Base-by-base conservation (phyloP, 768 basidiomycete genomes). In the Suillus ampliporus region DNA sequence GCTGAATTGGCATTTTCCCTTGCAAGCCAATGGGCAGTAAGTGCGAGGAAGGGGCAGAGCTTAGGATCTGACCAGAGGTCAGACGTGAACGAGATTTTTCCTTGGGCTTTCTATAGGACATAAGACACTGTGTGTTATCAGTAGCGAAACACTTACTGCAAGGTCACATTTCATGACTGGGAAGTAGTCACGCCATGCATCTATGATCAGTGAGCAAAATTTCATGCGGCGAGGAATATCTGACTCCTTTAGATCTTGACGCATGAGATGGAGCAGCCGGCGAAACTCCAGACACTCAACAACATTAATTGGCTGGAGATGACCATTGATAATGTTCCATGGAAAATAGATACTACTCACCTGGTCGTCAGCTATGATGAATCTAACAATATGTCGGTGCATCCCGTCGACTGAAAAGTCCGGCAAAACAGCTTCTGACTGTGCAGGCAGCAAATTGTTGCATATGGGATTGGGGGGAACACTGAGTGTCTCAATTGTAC, bases 11-110 rank as follows among this genome's bases (percentile, higher is more conserved):
- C 6, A 6, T 6, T 31, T 31, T 31, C 31, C 31, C 31, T 13
- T 21, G 4, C n/a, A 21, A 64, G 62, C 35, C 57, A 81, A 69
- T 80, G 77, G 0, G 67, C 71, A 0, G 77, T 78, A 1, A 80
- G 51, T 0, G 73, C 78, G 60, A 80, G 68, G 56, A 66, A 77
- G 17, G 72, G 21, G 2, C 34, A 10, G 14, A 74, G 71, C 43
- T 69, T 65, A 0, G 57, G 50, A 38, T 74, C 65, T 14, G 63
- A 70, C 79, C 79, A 80, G 3, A 79, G 63, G 48, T 80, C 77
- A 14, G 64, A 65, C 3, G 77, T 80, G 35, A 73, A 72, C 0
- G 72, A 60, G 5, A 60, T 56, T 28, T 38, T 13, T 15, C 61
- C 61, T n/a, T 46, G n/a, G 19, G 61, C 52, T 3, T 5, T 26